Evolutionary conservation across 768 basidiomycete genomes (phyloP).

Genomic region (Tricholoma sp.): DNA sequence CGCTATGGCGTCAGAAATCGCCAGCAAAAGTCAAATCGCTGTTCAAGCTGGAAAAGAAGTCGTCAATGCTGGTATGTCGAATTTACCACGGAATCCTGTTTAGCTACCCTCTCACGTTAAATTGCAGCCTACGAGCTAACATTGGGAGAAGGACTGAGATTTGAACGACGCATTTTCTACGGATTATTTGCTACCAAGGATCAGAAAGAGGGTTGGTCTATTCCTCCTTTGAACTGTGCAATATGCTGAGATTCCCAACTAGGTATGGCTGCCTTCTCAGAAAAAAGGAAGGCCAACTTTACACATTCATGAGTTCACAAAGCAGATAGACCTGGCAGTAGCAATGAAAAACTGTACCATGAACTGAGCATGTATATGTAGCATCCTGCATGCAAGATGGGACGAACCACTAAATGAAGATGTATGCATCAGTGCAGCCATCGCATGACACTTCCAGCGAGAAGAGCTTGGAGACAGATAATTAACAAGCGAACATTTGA

Average conservation of each 20-base stretch:
- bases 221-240: slow-evolving; percentile 6
- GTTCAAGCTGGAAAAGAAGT: slow-evolving; percentile 90
- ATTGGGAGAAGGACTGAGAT: slow-evolving; percentile 76
- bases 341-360: background rate
- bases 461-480: slow-evolving; percentile 20
- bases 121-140: slow-evolving; percentile 69
- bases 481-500: background rate
- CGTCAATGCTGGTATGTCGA: slow-evolving; percentile 71
- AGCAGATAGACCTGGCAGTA: too few relatives aligned
- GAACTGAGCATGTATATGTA: background rate
- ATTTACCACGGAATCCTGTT: background rate
- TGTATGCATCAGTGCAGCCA: slow-evolving; percentile 27
- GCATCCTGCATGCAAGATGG: too few relatives aligned
- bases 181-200: slow-evolving; percentile 88
- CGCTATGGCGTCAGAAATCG: slow-evolving; percentile 70
- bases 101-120: slow-evolving; percentile 1
- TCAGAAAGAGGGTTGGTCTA: slow-evolving; percentile 83
- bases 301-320: slow-evolving; percentile 34
- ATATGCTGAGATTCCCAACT: background rate
- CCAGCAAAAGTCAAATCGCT: slow-evolving; percentile 76
- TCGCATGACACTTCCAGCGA: slow-evolving; percentile 33
- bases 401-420: background rate
- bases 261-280: slow-evolving; percentile 95
- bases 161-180: slow-evolving; percentile 90
- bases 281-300: slow-evolving; percentile 88